Evolutionary conservation across 805 yeast genomes (phyloP), one percentile per base, ranked within the genome.

Genomic region (Kodamaea sagamina): DNA sequence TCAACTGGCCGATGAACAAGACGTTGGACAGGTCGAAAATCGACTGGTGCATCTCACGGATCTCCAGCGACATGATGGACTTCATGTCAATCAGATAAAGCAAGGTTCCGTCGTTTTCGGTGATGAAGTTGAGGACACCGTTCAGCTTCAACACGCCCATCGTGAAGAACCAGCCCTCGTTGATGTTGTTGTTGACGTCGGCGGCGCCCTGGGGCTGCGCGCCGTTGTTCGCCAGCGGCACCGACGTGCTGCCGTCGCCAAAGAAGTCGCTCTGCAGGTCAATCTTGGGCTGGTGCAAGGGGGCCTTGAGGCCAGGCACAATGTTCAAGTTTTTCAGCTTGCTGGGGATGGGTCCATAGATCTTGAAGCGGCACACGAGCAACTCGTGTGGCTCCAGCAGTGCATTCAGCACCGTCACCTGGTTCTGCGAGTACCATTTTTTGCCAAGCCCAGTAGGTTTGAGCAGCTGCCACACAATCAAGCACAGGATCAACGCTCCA

Each of bases 161-260:
- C 1, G 86, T 79, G 41, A 71, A 74, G 55, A 84, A 84, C 92
- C 92, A 86, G 4, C 81, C 81, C 54, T 80, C 86, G 16, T 64
- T 55, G 17, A 58, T 34, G 22, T 18, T 35, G 34, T 47, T 39
- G 22, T 45, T 28, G 26, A 34, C 43, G 5, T 19, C 15, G 11
- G 29, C 25, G 8, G 29, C 22, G 29, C 40, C 42, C 7, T 32
- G 36, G 16, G 16, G 39, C 25, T 32, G 43, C 15, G 35, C 31
- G 13, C 19, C 35, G 43, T 12, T 34, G 29, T 15, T 32, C 35
- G 32, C 38, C 24, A 8, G 19, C 4, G 34, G 34, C 34, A 29
- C 34, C 4, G 34, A 17, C 11, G 34, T 17, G 6, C 34, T 19
- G 11, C 34, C 34, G 19, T 29, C 34, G 6, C 34, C 34, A 29